Evolutionary conservation across 805 yeast species (phyloP), one percentile per base, ranked within the genome.

Genomic region (Yarrowia sp.): DNA sequence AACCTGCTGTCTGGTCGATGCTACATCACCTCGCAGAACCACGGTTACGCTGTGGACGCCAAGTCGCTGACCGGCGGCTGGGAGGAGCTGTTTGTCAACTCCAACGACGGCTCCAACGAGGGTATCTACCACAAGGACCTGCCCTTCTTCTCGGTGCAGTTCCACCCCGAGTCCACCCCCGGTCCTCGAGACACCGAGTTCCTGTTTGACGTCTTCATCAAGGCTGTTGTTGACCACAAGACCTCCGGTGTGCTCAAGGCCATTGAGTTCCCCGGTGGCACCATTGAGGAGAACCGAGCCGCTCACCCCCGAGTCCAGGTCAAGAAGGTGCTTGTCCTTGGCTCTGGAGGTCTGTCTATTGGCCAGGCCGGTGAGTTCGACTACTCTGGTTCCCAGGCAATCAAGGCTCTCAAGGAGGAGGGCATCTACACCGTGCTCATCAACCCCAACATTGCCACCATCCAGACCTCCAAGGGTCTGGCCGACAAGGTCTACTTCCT

Each of bases 331-430:
- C 85, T 92, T 72, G 94, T 92, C 69, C 85, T 95, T 75, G 99
- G 99, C 75, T 93, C 98, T 65, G 99, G 99, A 83, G 99, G 99
- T 78, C 84, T 95, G 75, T 91, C 97, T 68, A 95, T 95, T 77
- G 99, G 99, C 72, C 99, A 95, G 83, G 99, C 99, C 71, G 99
- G 99, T 80, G 99, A 95, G 81, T 95, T 95, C 76, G 99, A 95
- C 79, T 95, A 95, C 82, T 92, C 98, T 55, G 99, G 99, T 76
- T 92, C 97, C 68, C 99, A 95, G 82, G 99, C 99, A 69, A 95
- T 95, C 81, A 95, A 95, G 81, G 99, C 99, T 56, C 84, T 95
- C 81, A 94, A 92, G 79, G 98, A 95, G 82, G 98, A 93, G 81
- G 97, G 97, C 70, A 95, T 94, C 72, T 92, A 94, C 84, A 93